These are phyloP conservation scores for Lodderomyces metapsilosis DNA, from an alignment of 1,139 yeast genomes.

Conservation along the genomic window DNA sequence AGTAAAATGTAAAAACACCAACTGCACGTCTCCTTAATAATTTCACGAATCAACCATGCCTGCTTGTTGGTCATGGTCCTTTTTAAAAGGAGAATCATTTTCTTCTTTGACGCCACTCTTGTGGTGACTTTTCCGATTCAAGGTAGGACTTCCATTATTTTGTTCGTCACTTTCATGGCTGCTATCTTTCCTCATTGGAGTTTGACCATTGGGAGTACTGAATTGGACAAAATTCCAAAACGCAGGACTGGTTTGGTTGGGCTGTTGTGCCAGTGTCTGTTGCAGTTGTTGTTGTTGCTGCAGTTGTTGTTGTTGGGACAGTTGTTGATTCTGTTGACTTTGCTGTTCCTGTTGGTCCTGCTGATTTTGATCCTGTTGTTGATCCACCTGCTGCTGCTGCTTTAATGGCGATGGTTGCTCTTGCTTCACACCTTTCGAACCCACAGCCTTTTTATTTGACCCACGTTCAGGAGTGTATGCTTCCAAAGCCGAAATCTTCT, in stretches of 20 bases:
- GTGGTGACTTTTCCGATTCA: slow-evolving; percentile 27
- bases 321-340: slow-evolving; percentile 28
- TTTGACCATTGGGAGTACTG: slow-evolving; percentile 61
- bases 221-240: slow-evolving; percentile 79
- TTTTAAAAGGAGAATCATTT: slow-evolving; percentile 9
- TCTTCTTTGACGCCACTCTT: not conserved
- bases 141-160: slow-evolving; percentile 26
- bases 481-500: slow-evolving; percentile 64
- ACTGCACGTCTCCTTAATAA: no score
- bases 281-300: slow-evolving; percentile 4
- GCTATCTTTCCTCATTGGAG: slow-evolving; percentile 40
- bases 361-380: slow-evolving; percentile 29
- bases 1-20: no score
- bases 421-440: slow-evolving; percentile 9
- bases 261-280: slow-evolving; percentile 16
- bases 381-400: slow-evolving; percentile 7
- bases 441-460: slow-evolving; percentile 19
- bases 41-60: slow-evolving; percentile 11
- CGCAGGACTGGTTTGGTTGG: slow-evolving; percentile 64
- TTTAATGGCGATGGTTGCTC: no score
- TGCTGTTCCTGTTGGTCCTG: slow-evolving; percentile 13
- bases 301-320: slow-evolving; percentile 2
- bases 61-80: slow-evolving; percentile 8
- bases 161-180: slow-evolving; percentile 24
- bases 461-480: slow-evolving; percentile 86